These are phyloP conservation scores for Paecilomyces formosus DNA, from an alignment of 2,329 filamentous ascomycete species.

Conservation along the genomic window DNA sequence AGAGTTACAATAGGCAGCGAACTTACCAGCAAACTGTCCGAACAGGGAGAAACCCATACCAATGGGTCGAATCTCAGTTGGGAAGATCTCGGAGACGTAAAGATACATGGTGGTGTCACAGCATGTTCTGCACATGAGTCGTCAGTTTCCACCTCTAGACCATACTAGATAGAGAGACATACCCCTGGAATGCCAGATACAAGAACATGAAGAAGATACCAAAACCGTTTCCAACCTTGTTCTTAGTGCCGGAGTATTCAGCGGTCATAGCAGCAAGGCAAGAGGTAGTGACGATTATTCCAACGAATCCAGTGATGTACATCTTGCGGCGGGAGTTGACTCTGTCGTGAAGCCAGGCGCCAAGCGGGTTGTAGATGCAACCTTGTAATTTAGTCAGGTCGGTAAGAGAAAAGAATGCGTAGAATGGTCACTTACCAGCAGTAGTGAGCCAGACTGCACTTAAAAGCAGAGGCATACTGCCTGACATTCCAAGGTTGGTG, in stretches of 20 bases:
- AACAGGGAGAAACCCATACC: constrained; percentile 47
- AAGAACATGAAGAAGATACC: constrained; percentile 37
- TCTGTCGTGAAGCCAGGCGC: constrained; percentile 29
- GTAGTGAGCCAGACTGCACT: constrained; percentile 39
- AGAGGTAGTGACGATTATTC: constrained; percentile 33
- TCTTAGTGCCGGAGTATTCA: constrained; percentile 30
- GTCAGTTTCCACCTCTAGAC: constrained; percentile 4
- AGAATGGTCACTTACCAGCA: constrained; percentile 28
- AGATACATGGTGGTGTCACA: constrained; percentile 43
- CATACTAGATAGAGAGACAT: constrained; percentile 9
- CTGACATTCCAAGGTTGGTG: constrained; percentile 34
- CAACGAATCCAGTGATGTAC: constrained; percentile 36
- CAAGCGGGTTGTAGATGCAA: constrained; percentile 30
- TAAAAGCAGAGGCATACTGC: constrained; percentile 37
- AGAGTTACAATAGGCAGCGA: too few relatives aligned
- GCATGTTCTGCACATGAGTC: constrained; percentile 24
- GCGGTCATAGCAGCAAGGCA: constrained; percentile 33
- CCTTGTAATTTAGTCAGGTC: constrained; percentile 20
- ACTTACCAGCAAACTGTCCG: constrained; percentile 39
- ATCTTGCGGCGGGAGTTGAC: constrained; percentile 33
- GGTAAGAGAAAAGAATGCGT: constrained; percentile 10
- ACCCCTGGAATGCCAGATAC: constrained; percentile 45
- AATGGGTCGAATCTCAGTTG: constrained; percentile 44
- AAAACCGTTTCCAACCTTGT: constrained; percentile 33
- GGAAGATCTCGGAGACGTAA: constrained; percentile 41